Evolutionary conservation across 2,329 filamentous ascomycete genomes (phyloP).

Genomic region (Xylaria sp.): DNA sequence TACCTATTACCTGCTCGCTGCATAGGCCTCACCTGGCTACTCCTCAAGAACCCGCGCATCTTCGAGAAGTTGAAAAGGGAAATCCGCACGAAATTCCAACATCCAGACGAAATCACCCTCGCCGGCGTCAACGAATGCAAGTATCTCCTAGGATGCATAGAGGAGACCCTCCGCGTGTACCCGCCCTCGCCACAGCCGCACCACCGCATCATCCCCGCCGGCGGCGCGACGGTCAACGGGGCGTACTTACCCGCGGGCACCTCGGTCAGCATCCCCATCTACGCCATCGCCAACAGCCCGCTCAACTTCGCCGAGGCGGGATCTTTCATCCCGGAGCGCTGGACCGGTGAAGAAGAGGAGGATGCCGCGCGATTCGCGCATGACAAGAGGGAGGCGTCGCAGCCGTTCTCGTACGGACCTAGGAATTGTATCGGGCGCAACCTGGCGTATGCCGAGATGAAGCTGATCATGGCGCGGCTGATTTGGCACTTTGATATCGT

Average conservation of each 20-base stretch:
- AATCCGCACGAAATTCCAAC: constrained; percentile 49
- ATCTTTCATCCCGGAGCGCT: constrained; percentile 37
- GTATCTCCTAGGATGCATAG: constrained; percentile 53
- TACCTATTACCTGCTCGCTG: too few relatives aligned
- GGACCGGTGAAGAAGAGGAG: constrained; percentile 12
- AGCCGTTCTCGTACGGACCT: constrained; percentile 50
- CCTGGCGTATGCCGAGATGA: constrained; percentile 55
- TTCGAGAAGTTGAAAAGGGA: constrained; percentile 51
- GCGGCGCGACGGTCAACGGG: constrained; percentile 33
- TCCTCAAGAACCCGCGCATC: constrained; percentile 43
- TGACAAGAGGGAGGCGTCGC: constrained; percentile 46
- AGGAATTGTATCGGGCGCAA: constrained; percentile 51
- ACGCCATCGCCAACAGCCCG: constrained; percentile 30
- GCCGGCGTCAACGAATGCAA: constrained; percentile 44
- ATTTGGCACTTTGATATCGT: constrained; percentile 53
- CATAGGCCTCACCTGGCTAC: constrained; percentile 37
- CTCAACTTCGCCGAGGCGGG: constrained; percentile 33
- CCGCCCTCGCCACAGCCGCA: constrained; percentile 43
- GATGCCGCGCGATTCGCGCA: constrained; percentile 37
- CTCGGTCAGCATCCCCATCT: constrained; percentile 34
- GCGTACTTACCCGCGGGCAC: constrained; percentile 34
- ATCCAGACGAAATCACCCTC: constrained; percentile 51
- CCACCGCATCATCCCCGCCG: constrained; percentile 30
- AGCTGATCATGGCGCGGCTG: constrained; percentile 51
- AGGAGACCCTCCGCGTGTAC: constrained; percentile 55